phyloP scores from a whole-genome alignment of 129 eudicot species.

The Heracleum sosnowskyi region DNA sequence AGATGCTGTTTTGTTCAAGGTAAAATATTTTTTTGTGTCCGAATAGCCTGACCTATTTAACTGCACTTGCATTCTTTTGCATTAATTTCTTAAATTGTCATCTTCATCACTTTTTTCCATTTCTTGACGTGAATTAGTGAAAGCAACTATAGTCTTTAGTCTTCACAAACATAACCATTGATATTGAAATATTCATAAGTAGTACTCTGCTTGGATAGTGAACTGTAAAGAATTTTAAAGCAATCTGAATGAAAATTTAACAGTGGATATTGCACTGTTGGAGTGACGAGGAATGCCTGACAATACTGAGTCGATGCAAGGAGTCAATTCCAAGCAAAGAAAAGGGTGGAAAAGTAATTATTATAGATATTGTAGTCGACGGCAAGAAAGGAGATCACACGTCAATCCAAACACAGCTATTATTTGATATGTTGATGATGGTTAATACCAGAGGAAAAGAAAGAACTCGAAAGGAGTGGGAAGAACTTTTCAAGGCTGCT shows the following conservation, averaged over 20 bases:
- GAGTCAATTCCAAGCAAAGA: constrained; percentile 3
- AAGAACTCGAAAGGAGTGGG: constrained; percentile 1
- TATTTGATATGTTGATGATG: constrained; percentile 4
- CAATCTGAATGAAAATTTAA: background rate
- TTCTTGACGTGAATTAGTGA: too few species aligned
- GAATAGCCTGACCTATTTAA: too few species aligned
- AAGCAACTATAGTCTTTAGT: too few species aligned
- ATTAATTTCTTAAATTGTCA: background rate
- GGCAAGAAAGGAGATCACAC: background rate
- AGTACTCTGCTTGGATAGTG: background rate
- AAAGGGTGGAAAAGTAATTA: background rate
- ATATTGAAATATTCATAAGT: too few species aligned
- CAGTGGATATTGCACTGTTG: constrained; percentile 2
- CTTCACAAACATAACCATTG: too few species aligned
- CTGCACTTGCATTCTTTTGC: background rate
- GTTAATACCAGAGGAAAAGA: background rate
- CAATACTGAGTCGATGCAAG: background rate
- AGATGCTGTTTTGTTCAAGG: background rate
- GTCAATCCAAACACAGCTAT: background rate
- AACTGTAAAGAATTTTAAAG: background rate
- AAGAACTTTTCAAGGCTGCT: constrained; percentile 4
- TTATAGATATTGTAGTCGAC: background rate
- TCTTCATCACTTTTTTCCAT: too few species aligned
- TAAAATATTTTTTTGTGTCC: background rate
- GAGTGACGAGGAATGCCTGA: background rate